A percentile compares a stretch with the other conserved stretches of the same genome.
phyloP scores from a whole-genome alignment of 1,139 yeast species.

The Magnusiomyces magnusii region DNA sequence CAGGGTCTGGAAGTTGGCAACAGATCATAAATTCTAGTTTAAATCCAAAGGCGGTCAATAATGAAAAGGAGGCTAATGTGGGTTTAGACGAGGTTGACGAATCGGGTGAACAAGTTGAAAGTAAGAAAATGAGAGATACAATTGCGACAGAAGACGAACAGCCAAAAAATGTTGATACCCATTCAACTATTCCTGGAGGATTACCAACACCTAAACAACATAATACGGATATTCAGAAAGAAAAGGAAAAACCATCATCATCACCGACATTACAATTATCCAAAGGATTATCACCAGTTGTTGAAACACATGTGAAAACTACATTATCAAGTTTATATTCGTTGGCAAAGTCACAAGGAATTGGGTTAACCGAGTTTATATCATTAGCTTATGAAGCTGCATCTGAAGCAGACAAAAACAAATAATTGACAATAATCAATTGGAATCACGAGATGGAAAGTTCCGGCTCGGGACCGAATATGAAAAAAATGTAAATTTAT shows the following conservation, averaged over 20 bases:
- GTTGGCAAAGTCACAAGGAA: constrained; percentile 2
- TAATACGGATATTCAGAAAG: not conserved
- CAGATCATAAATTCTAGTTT: not conserved
- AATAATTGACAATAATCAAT: not conserved
- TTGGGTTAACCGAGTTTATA: not conserved
- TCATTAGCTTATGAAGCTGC: constrained; percentile 1
- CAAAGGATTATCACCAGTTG: too few species aligned
- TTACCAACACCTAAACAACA: not conserved
- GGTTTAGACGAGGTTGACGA: too few species aligned
- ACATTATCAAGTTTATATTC: constrained; percentile 1
- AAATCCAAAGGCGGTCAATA: not conserved
- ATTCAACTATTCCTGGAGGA: not conserved
- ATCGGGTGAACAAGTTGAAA: too few species aligned
- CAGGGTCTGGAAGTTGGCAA: not conserved
- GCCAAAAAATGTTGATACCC: not conserved
- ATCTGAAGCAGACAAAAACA: not conserved
- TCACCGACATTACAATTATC: too few species aligned
- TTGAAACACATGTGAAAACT: constrained; percentile 2
- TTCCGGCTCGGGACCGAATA: not conserved
- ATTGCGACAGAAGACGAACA: not conserved
- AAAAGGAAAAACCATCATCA: not conserved
- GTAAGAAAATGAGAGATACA: too few species aligned
- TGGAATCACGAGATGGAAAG: not conserved
- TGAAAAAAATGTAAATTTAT: not conserved
- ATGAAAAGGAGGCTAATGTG: too few species aligned